Evolutionary conservation across 352 stramenopile species (phyloP).

Genomic region (Pythium dissimile): DNA sequence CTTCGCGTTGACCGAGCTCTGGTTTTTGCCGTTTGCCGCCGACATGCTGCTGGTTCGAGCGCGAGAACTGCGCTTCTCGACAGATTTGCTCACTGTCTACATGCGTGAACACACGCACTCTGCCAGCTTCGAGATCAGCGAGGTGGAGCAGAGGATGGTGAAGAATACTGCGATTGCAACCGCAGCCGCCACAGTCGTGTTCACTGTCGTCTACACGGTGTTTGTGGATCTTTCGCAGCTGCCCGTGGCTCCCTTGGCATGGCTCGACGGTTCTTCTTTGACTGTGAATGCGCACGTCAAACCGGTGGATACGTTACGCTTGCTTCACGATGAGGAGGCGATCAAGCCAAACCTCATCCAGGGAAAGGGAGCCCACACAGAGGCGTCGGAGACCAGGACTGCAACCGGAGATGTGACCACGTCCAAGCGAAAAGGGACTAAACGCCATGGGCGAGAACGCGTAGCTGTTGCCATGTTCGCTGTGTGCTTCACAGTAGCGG

Average conservation of each 20-base stretch:
- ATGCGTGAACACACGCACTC: constrained; percentile 29
- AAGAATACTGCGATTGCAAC: too few species aligned
- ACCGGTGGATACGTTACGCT: too few species aligned
- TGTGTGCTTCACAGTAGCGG: background rate
- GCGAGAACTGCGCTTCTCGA: constrained; percentile 48
- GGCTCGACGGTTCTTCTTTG: too few species aligned
- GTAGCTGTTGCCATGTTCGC: background rate
- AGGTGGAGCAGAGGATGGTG: constrained; percentile 22
- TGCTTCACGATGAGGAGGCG: too few species aligned
- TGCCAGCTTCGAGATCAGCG: constrained; percentile 25
- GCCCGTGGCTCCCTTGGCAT: background rate
- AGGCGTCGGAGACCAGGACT: too few species aligned
- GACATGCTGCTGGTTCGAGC: constrained; percentile 42
- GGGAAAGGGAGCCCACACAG: too few species aligned
- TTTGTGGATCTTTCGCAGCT: background rate
- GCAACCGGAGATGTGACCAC: too few species aligned
- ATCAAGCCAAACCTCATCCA: too few species aligned
- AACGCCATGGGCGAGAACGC: background rate
- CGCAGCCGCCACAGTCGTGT: constrained; percentile 18
- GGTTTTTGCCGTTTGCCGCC: constrained; percentile 25
- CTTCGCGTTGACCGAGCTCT: too few species aligned
- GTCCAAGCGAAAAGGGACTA: too few species aligned
- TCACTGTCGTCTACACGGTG: constrained; percentile 14
- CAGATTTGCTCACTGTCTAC: constrained; percentile 43
- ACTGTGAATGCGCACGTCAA: background rate